phyloP scores from a whole-genome alignment of 306 rosid species.

The Acmispon strigosus region DNA sequence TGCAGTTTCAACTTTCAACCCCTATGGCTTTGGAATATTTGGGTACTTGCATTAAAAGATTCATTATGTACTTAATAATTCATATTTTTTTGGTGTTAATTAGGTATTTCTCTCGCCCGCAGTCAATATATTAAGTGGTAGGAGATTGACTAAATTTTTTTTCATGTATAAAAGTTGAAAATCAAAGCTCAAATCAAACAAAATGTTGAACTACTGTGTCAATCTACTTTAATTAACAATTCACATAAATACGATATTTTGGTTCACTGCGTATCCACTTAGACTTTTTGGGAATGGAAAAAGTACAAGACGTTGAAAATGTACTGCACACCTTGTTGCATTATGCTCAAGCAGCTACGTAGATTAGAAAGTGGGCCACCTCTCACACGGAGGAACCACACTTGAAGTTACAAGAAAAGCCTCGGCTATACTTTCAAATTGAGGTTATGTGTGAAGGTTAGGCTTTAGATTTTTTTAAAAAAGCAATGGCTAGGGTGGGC shows the following conservation, averaged over 20 bases:
- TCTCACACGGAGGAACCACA: slow-evolving; percentile 15
- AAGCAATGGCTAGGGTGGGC: too few relatives aligned
- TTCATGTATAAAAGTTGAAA: too few relatives aligned
- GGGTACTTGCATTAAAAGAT: slow-evolving; percentile 36
- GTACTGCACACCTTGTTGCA: slow-evolving; percentile 18
- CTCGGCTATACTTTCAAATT: background rate
- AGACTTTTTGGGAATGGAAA: slow-evolving; percentile 37
- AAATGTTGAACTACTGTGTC: too few relatives aligned
- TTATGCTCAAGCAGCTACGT: slow-evolving; percentile 8
- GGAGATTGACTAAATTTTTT: too few relatives aligned
- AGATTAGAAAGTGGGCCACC: slow-evolving; percentile 17
- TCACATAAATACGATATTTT: slow-evolving; percentile 29
- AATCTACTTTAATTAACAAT: too few relatives aligned
- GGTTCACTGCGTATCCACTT: slow-evolving; percentile 20
- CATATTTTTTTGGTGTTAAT: too few relatives aligned
- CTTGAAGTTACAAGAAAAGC: slow-evolving; percentile 17
- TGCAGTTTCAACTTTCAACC: slow-evolving; percentile 22
- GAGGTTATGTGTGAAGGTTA: too few relatives aligned
- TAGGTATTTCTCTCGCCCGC: too few relatives aligned
- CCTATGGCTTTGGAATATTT: slow-evolving; percentile 29
- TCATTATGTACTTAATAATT: slow-evolving; percentile 29
- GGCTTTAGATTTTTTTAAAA: too few relatives aligned
- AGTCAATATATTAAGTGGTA: too few relatives aligned
- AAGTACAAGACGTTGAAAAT: slow-evolving; percentile 31
- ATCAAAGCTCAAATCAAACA: too few relatives aligned